Percentiles rank a stretch among this genome's conserved stretches.
These are phyloP conservation scores for Euphorbia lathyris DNA, from an alignment of 345 rosid genomes.

Conservation along the genomic window DNA sequence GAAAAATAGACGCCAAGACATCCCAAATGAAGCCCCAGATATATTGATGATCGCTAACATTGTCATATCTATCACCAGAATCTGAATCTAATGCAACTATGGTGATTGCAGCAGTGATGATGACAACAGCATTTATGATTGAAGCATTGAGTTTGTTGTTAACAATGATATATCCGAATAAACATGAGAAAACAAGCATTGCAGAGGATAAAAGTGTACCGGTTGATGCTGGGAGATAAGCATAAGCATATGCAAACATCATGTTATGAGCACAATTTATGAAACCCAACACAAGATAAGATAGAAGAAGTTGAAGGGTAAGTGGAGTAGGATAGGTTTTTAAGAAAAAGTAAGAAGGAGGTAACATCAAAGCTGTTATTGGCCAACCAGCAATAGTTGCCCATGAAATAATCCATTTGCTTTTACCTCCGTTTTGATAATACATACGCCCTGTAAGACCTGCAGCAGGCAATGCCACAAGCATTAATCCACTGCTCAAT, in stretches of 20 bases:
- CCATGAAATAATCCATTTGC: slow-evolving; percentile 98
- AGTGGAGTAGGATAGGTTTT: slow-evolving; percentile 58
- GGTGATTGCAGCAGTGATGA: slow-evolving; percentile 65
- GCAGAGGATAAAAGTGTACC: slow-evolving; percentile 80
- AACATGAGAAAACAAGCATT: slow-evolving; percentile 62
- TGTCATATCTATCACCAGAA: slow-evolving; percentile 60
- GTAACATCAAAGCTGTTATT: slow-evolving; percentile 49
- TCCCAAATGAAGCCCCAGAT: slow-evolving; percentile 76
- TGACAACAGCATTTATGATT: slow-evolving; percentile 57
- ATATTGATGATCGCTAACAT: slow-evolving; percentile 50
- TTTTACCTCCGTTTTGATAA: slow-evolving; percentile 65
- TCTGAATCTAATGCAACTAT: slow-evolving; percentile 70
- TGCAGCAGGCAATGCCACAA: slow-evolving; percentile 77
- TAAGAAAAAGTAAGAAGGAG: slow-evolving; percentile 49
- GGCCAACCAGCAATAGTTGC: slow-evolving; percentile 87
- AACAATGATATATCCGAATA: slow-evolving; percentile 63
- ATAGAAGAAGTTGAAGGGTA: slow-evolving; percentile 42
- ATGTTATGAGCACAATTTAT: slow-evolving; percentile 75
- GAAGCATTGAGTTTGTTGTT: slow-evolving; percentile 63
- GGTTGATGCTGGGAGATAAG: slow-evolving; percentile 88
- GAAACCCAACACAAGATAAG: slow-evolving; percentile 62
- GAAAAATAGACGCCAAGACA: slow-evolving; percentile 73
- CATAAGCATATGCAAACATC: slow-evolving; percentile 83
- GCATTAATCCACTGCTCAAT: slow-evolving; percentile 55
- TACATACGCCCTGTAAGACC: slow-evolving; percentile 71